Conservation (phyloP, 2,329 filamentous ascomycete species). For the Epicoccum sorghinum region DNA sequence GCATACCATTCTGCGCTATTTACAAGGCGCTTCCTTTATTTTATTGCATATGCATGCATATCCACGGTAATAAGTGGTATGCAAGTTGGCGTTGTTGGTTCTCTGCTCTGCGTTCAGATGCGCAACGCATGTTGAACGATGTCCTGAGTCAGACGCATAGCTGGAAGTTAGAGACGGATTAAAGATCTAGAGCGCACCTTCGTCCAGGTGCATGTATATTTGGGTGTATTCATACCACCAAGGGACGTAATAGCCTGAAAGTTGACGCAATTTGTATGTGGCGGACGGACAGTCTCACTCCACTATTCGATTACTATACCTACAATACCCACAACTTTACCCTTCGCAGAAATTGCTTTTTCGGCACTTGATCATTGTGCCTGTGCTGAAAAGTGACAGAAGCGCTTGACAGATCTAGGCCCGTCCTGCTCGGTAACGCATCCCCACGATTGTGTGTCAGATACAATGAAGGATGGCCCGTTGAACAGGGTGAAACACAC, state of each 20-base stretch:
- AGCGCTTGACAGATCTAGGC: background rate
- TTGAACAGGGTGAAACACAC: constrained; percentile 8
- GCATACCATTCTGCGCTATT: constrained; percentile 27
- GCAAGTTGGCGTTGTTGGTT: constrained; percentile 24
- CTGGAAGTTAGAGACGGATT: constrained; percentile 5
- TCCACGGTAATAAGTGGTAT: constrained; percentile 19
- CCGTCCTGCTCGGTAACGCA: constrained; percentile 2
- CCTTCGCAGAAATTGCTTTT: background rate
- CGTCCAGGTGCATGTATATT: constrained; percentile 15
- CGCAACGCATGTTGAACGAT: constrained; percentile 16
- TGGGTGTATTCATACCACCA: constrained; percentile 9
- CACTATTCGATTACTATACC: constrained; percentile 8
- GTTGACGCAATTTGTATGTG: constrained; percentile 13
- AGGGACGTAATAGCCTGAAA: constrained; percentile 5
- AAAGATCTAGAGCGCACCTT: constrained; percentile 5
- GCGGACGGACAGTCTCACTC: constrained; percentile 12
- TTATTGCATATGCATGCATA: constrained; percentile 26
- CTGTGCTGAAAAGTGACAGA: background rate
- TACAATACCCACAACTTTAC: constrained; percentile 14
- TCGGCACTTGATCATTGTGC: background rate
- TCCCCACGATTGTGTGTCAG: constrained; percentile 2
- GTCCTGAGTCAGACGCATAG: constrained; percentile 6
- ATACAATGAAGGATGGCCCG: constrained; percentile 1
- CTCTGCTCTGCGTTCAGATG: constrained; percentile 9
- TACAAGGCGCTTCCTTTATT: constrained; percentile 16